Evolutionary conservation across 2,329 filamentous ascomycete species (phyloP).

Genomic region (Penicillium sp.): DNA sequence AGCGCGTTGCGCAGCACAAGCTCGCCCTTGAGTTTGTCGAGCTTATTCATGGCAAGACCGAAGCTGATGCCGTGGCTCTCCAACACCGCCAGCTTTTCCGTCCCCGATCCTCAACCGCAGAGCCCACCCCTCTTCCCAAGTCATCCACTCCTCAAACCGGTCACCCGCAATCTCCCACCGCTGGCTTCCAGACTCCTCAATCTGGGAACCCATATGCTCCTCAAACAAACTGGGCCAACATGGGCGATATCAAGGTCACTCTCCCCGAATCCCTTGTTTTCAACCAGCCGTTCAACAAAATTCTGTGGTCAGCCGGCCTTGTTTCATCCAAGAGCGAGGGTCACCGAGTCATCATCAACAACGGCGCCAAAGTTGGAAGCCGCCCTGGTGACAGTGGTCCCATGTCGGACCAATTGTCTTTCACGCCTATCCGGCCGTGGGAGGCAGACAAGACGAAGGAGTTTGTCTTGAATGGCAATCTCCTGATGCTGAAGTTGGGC

Average conservation of each 20-base stretch:
- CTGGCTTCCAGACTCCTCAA: constrained; percentile 32
- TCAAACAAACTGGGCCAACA: constrained; percentile 42
- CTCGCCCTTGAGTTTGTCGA: constrained; percentile 80
- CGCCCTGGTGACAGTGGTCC: constrained; percentile 40
- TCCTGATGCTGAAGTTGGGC: constrained; percentile 57
- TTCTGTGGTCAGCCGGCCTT: constrained; percentile 54
- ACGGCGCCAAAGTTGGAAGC: constrained; percentile 53
- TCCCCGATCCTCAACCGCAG: constrained; percentile 34
- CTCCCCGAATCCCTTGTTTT: constrained; percentile 53
- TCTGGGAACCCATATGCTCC: constrained; percentile 42
- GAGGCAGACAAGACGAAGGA: constrained; percentile 45
- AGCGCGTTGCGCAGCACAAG: constrained; percentile 76
- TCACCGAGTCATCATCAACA: constrained; percentile 50
- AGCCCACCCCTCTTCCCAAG: constrained; percentile 34
- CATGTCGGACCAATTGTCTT: constrained; percentile 50
- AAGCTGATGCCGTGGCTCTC: constrained; percentile 62
- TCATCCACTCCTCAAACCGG: constrained; percentile 19
- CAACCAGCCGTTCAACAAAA: constrained; percentile 48
- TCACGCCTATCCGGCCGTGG: constrained; percentile 51
- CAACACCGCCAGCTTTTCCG: constrained; percentile 54
- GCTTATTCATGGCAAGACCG: constrained; percentile 69
- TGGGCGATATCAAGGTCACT: constrained; percentile 39
- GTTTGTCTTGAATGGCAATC: constrained; percentile 51
- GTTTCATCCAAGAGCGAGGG: constrained; percentile 54
- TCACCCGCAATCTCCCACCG: constrained; percentile 22